A percentile compares a stretch with the other conserved stretches of the same genome.
phyloP scores from a whole-genome alignment of 1,284 basidiomycete species.

The Puccinia brachypodii region DNA sequence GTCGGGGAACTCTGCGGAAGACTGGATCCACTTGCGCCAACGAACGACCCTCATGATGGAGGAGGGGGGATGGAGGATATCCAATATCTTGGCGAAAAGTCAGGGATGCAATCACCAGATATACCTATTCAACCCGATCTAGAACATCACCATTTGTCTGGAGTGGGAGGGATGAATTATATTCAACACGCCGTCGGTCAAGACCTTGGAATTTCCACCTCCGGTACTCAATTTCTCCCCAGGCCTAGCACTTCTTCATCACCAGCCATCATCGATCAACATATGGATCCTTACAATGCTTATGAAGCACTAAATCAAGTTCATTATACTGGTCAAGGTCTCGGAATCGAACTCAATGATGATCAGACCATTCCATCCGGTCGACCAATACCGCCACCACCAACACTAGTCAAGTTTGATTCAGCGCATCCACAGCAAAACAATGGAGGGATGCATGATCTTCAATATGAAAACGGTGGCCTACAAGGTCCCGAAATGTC shows the following conservation, averaged over 20 bases:
- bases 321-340: neutral
- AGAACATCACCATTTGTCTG: too few relatives aligned
- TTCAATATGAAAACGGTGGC: neutral
- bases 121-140: neutral
- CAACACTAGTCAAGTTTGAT: neutral
- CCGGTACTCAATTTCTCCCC: neutral
- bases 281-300: neutral
- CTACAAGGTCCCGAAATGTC: neutral
- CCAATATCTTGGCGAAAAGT: neutral
- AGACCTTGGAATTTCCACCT: neutral
- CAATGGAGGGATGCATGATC: neutral
- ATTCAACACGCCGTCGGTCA: neutral
- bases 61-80: neutral
- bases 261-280: neutral
- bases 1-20: neutral
- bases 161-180: too few relatives aligned
- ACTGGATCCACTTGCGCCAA: neutral
- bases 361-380: neutral
- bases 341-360: neutral
- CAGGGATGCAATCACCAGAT: neutral
- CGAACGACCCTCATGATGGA: neutral
- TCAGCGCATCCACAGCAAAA: neutral
- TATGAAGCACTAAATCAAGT: neutral
- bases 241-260: neutral
- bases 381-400: too few relatives aligned